Conservation (phyloP, 345 rosid species). For the Heritiera littoralis region DNA sequence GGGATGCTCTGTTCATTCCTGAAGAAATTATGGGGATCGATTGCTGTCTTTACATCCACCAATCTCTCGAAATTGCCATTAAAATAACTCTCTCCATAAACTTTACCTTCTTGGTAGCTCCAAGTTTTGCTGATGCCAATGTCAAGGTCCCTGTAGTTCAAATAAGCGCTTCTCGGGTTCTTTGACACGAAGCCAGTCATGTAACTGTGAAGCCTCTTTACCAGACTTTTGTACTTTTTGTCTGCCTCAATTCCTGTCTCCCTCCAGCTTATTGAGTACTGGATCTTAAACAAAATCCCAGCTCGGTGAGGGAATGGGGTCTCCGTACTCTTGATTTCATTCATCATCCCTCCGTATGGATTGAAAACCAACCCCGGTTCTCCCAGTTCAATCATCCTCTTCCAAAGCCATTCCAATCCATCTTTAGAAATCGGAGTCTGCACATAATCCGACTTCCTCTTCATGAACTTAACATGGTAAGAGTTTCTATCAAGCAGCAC, state of each 20-base stretch:
- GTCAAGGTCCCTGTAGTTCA: slow-evolving; percentile 64
- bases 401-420: slow-evolving; percentile 42
- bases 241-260: slow-evolving; percentile 38
- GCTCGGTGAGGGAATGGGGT: slow-evolving; percentile 67
- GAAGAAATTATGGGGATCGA: no score
- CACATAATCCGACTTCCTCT: slow-evolving; percentile 72
- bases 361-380: slow-evolving; percentile 49
- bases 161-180: slow-evolving; percentile 61
- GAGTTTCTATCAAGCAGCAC: slow-evolving; percentile 45
- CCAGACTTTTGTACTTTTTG: slow-evolving; percentile 27
- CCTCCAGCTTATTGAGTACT: slow-evolving; percentile 55
- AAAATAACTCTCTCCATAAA: no score
- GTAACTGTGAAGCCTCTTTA: slow-evolving; percentile 43
- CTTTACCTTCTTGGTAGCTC: no score
- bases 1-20: no score
- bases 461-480: slow-evolving; percentile 33
- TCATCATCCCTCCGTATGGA: slow-evolving; percentile 68
- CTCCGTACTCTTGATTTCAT: slow-evolving; percentile 31
- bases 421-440: slow-evolving; percentile 33
- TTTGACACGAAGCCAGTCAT: slow-evolving; percentile 66
- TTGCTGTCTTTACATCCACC: no score
- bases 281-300: slow-evolving; percentile 60
- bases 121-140: slow-evolving; percentile 23
- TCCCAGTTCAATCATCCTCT: slow-evolving; percentile 50
- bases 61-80: no score